phyloP scores from a whole-genome alignment of 805 yeast genomes.

The Kurtzmaniella cleridarum region DNA sequence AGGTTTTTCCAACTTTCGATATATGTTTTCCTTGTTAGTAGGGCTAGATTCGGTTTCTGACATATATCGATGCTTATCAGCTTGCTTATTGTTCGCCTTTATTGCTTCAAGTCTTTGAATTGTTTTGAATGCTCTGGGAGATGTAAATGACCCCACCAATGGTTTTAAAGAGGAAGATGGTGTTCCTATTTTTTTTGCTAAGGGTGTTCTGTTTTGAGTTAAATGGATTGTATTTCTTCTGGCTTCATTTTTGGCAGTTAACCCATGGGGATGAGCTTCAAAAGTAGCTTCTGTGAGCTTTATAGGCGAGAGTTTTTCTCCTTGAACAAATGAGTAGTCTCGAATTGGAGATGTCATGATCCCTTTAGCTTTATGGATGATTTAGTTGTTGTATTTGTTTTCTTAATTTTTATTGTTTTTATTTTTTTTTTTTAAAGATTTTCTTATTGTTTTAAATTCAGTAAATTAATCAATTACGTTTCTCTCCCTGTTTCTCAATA shows the following conservation, averaged over 20 bases:
- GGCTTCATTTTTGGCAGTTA: slow-evolving; percentile 31
- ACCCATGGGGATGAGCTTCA: slow-evolving; percentile 39
- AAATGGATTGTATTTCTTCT: slow-evolving; percentile 21
- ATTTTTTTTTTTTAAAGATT: too few relatives aligned
- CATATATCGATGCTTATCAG: background rate
- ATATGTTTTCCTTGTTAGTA: slow-evolving; percentile 10
- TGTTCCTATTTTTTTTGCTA: background rate
- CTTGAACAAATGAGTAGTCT: slow-evolving; percentile 5
- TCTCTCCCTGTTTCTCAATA: too few relatives aligned
- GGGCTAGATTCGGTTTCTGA: background rate
- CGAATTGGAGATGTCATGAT: slow-evolving; percentile 8
- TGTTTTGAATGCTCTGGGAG: slow-evolving; percentile 8
- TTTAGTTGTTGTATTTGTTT: background rate
- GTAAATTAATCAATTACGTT: too few relatives aligned
- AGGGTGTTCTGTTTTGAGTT: background rate
- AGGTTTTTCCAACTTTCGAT: slow-evolving; percentile 5
- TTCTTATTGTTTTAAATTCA: too few relatives aligned
- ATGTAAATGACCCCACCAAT: slow-evolving; percentile 9
- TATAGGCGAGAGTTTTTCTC: slow-evolving; percentile 15
- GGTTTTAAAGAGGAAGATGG: slow-evolving; percentile 3
- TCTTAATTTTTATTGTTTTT: too few relatives aligned
- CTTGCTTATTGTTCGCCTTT: too few relatives aligned
- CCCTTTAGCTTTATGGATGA: too few relatives aligned
- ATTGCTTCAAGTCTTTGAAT: too few relatives aligned
- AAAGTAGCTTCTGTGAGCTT: slow-evolving; percentile 8